Percentiles rank a stretch among this genome's conserved stretches.
Conservation (phyloP, 2,329 filamentous ascomycete genomes). For the Dothideomycetes sp. region DNA sequence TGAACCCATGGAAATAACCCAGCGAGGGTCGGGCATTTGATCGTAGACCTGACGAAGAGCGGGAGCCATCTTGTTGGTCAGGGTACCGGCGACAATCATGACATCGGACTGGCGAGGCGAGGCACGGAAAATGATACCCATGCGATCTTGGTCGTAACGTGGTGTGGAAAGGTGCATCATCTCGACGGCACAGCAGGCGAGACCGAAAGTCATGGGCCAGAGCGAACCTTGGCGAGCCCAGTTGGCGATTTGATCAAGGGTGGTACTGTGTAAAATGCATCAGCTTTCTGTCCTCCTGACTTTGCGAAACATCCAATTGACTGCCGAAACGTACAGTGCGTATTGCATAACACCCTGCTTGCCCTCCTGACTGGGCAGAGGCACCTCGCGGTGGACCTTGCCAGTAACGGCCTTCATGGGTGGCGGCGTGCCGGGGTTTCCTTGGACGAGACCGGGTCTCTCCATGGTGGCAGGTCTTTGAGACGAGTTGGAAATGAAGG, state of each 20-base stretch:
- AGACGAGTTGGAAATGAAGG: constrained; percentile 57
- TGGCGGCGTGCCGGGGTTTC: constrained; percentile 43
- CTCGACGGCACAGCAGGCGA: constrained; percentile 81
- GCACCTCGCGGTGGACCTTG: constrained; percentile 58
- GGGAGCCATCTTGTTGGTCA: constrained; percentile 92
- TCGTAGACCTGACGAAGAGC: constrained; percentile 83
- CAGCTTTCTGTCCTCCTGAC: constrained; percentile 13
- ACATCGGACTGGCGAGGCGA: constrained; percentile 82
- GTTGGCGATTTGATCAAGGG: constrained; percentile 69
- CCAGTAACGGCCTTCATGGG: constrained; percentile 40
- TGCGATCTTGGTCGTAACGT: constrained; percentile 78
- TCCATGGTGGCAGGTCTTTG: constrained; percentile 54
- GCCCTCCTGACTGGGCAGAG: constrained; percentile 65
- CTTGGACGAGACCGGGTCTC: constrained; percentile 41
- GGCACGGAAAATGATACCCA: constrained; percentile 84
- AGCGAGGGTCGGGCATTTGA: constrained; percentile 84
- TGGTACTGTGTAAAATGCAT: constrained; percentile 47
- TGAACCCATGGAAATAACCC: constrained; percentile 76
- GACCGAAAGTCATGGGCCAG: constrained; percentile 83
- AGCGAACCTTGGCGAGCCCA: constrained; percentile 78
- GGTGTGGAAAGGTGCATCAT: constrained; percentile 90
- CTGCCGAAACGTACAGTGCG: constrained; percentile 66
- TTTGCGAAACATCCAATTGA: neutral
- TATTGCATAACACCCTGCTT: constrained; percentile 78
- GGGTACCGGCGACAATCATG: constrained; percentile 89